Conservation (phyloP, 129 eudicot species). For the Helichrysum umbraculigerum region DNA sequence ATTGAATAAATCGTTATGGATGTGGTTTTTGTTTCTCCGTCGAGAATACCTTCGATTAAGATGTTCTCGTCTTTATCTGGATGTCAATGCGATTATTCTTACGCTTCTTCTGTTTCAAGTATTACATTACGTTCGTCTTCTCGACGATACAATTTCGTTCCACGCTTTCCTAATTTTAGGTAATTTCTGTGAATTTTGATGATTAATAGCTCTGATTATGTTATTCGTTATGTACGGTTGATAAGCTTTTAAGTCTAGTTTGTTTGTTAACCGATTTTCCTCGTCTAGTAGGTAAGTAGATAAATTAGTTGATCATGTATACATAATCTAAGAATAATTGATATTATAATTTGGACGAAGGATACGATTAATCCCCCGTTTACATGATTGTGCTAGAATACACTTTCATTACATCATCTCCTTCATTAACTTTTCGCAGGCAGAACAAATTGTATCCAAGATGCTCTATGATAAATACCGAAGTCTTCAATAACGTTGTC, state of each 20-base stretch:
- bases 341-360: not conserved
- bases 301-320: no score
- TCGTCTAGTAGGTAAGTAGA: no score
- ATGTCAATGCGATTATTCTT: not conserved
- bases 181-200: slow-evolving; percentile 2
- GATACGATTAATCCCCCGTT: not conserved
- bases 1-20: not conserved
- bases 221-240: no score
- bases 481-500: slow-evolving; percentile 45
- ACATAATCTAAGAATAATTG: no score
- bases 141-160: slow-evolving; percentile 27
- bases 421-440: slow-evolving; percentile 48
- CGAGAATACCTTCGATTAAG: not conserved
- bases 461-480: slow-evolving; percentile 65
- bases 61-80: not conserved
- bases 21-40: not conserved
- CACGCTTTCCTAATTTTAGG: slow-evolving; percentile 39
- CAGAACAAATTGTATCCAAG: slow-evolving; percentile 45
- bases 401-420: not conserved
- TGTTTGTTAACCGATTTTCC: not conserved
- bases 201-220: no score
- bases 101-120: slow-evolving; percentile 9
- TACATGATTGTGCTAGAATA: not conserved
- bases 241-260: not conserved
- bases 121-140: slow-evolving; percentile 24